Percentiles rank a stretch among this genome's conserved stretches.
Conservation (phyloP, 2,329 filamentous ascomycete species). For the Aspergillus fumigatus region DNA sequence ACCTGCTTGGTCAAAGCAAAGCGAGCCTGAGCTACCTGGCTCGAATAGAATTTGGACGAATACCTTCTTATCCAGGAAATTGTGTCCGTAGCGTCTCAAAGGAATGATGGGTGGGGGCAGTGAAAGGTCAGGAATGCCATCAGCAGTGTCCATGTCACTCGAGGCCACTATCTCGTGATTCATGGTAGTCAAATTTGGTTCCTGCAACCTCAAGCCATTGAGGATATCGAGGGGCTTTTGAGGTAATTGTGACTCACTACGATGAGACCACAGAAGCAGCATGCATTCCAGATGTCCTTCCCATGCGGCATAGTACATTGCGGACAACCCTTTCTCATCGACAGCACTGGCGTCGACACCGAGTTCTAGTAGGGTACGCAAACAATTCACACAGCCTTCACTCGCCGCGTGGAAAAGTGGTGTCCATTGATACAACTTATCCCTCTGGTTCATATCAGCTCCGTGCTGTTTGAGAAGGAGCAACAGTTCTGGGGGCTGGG, state of each 20-base stretch:
- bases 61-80: slow-evolving; percentile 96
- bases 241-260: slow-evolving; percentile 16
- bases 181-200: slow-evolving; percentile 18
- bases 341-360: slow-evolving; percentile 73
- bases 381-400: slow-evolving; percentile 86
- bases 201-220: slow-evolving; percentile 30
- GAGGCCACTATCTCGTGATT: slow-evolving; percentile 38
- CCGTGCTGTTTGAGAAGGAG: slow-evolving; percentile 78
- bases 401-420: slow-evolving; percentile 93
- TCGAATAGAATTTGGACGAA: slow-evolving; percentile 92
- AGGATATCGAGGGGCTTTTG: slow-evolving; percentile 32
- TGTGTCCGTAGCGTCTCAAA: slow-evolving; percentile 89
- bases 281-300: slow-evolving; percentile 95
- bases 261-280: slow-evolving; percentile 63
- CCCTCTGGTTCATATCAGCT: slow-evolving; percentile 83
- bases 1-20: slow-evolving; percentile 94
- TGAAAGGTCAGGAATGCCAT: slow-evolving; percentile 87
- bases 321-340: slow-evolving; percentile 88
- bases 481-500: slow-evolving; percentile 73
- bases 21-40: slow-evolving; percentile 60
- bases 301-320: slow-evolving; percentile 98
- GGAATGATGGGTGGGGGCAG: slow-evolving; percentile 95
- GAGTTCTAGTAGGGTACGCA: slow-evolving; percentile 74
- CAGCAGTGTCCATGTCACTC: slow-evolving; percentile 65
- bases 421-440: slow-evolving; percentile 97